These are phyloP conservation scores for Nicotiana tabacum DNA, from an alignment of 257 asterid genomes.

Conservation along the genomic window DNA sequence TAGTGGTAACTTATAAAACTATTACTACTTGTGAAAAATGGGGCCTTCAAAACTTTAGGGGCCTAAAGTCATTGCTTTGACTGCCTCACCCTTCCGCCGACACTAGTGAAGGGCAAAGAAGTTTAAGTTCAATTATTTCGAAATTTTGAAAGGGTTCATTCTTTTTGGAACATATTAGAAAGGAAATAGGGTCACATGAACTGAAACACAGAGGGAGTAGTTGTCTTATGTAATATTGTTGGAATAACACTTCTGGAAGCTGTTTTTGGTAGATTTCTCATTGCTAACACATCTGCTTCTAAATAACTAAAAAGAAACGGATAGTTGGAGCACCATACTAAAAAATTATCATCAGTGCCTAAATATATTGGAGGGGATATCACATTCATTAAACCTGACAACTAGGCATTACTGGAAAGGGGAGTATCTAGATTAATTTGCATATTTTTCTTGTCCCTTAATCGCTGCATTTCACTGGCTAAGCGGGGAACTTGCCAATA, in stretches of 20 bases:
- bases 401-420: not conserved
- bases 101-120: no score
- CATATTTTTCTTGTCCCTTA: not conserved
- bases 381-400: not conserved
- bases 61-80: no score
- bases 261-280: not conserved
- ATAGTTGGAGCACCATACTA: not conserved
- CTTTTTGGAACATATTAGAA: no score
- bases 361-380: not conserved
- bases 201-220: no score
- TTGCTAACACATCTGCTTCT: not conserved
- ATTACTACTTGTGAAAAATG: no score
- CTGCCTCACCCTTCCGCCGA: no score
- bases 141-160: no score
- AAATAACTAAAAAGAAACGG: not conserved
- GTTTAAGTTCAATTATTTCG: no score
- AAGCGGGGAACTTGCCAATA: not conserved
- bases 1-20: no score
- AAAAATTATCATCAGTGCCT: not conserved
- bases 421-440: not conserved
- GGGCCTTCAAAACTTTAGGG: no score
- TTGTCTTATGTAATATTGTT: not conserved
- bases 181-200: no score
- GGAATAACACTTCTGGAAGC: not conserved
- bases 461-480: not conserved